Base-by-base conservation (phyloP, 371 early-diverging fungal species). In the Mortierella sp. region DNA sequence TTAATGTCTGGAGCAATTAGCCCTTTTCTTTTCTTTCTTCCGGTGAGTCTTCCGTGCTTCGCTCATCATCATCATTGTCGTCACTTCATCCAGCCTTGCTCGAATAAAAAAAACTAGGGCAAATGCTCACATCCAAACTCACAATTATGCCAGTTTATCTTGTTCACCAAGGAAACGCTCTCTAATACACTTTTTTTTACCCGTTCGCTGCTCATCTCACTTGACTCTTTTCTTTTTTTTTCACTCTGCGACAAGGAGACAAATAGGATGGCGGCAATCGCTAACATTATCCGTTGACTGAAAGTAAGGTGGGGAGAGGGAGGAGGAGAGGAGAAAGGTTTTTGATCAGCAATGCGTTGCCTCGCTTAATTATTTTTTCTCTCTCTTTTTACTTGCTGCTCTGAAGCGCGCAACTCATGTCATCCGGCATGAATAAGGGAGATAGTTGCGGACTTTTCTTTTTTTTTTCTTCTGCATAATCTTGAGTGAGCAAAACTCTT, bases 1-100 rank as follows among this genome's bases (percentile, higher is more conserved):
- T 8, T 28, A 40, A 37, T 34, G 67, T 64, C 34, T 24, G 40
- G 67, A n/a, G 67, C 67, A 64, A 64, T 37, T 64, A 64, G 67
- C 67, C n/a, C 67, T 57, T 57, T 57, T 40, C 34, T 64, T 21
- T 64, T 21, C 40, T 37, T 34, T 34, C 34, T 37, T 14, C 31
- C 6, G 31, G n/a, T 55, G 3, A 19, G 43, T 31, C 28, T 64
- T 64, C 24, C 67, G 21, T 34, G 37, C 40, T 37, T 37, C 24
- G 24, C 40, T 37, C 37, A 59, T 59, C 59, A 59, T 59, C 14
- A 64, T 37, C 40, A 37, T 24, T 24, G 37, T 24, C 67, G 34
- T 61, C 34, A 61, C 61, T 16, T 64, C 21, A 24, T 34, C 37
- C 16, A 28, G 14, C 61, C 34, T 31, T 40, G 43, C 31, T 34